A percentile compares a stretch with the other conserved stretches of the same genome.
These are phyloP conservation scores for Conringia planisiliqua DNA, from an alignment of 345 rosid species.

Conservation along the genomic window DNA sequence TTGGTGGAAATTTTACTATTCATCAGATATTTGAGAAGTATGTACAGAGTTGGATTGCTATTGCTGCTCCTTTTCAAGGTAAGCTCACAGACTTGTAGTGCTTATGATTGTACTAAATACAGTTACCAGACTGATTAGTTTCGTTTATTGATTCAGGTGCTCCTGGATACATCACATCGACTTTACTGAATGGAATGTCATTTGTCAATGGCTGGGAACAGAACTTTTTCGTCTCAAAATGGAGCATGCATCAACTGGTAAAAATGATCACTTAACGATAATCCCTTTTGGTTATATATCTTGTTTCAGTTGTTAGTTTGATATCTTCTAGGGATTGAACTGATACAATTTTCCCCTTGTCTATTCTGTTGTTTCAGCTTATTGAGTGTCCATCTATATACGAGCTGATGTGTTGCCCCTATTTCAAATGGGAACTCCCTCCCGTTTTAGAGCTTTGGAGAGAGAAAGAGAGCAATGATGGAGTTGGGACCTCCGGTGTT, in stretches of 20 bases:
- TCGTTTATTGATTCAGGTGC: constrained; percentile 55
- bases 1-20: neutral
- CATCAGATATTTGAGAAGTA: constrained; percentile 79
- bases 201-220: constrained; percentile 99
- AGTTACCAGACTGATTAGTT: neutral
- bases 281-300: neutral
- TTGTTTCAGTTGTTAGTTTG: constrained; percentile 4
- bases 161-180: constrained; percentile 77
- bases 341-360: neutral
- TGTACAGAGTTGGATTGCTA: constrained; percentile 91
- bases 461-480: constrained; percentile 43
- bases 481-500: constrained; percentile 42
- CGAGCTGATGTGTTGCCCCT: constrained; percentile 75
- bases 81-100: neutral
- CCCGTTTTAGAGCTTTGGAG: constrained; percentile 77
- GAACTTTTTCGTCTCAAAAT: constrained; percentile 89
- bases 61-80: constrained; percentile 93
- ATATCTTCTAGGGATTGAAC: neutral
- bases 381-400: constrained; percentile 89
- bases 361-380: constrained; percentile 46
- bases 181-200: constrained; percentile 91
- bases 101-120: neutral
- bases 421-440: constrained; percentile 59
- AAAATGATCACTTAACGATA: neutral
- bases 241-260: constrained; percentile 99